These are phyloP conservation scores for Salix udensis DNA, from an alignment of 345 rosid genomes.

Conservation along the genomic window DNA sequence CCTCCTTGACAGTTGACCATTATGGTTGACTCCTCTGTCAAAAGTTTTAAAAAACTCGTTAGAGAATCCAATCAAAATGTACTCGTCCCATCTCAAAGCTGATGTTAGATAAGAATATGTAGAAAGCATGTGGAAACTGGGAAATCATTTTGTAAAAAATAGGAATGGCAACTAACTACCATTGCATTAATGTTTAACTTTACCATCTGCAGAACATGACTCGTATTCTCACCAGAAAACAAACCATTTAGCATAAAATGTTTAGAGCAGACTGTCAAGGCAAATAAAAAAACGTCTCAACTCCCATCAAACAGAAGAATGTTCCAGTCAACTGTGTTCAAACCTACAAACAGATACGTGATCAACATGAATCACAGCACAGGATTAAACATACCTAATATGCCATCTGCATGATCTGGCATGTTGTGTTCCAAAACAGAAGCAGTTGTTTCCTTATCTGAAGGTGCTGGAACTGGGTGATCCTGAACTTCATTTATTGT, in stretches of 20 bases:
- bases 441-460: constrained; percentile 33
- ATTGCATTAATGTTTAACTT: not conserved
- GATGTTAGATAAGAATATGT: constrained; percentile 6
- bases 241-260: not conserved
- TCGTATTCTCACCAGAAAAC: not conserved
- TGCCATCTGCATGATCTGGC: constrained; percentile 44
- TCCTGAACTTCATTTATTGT: constrained; percentile 37
- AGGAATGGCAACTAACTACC: not conserved
- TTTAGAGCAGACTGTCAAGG: not conserved
- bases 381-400: constrained; percentile 9
- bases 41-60: constrained; percentile 18
- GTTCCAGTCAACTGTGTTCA: not conserved
- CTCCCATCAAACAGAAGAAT: not conserved
- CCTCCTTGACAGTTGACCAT: constrained; percentile 53
- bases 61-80: constrained; percentile 15
- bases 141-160: constrained; percentile 7
- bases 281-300: not conserved
- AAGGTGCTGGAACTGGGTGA: constrained; percentile 25
- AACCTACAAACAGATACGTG: not conserved
- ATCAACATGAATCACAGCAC: not conserved
- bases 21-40: constrained; percentile 67
- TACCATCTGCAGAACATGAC: not conserved
- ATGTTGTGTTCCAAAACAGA: constrained; percentile 35
- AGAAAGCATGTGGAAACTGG: not conserved
- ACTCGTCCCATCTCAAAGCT: constrained; percentile 11